phyloP scores from a whole-genome alignment of 176 grass and related monocot species.

The Cenchrus americanus region DNA sequence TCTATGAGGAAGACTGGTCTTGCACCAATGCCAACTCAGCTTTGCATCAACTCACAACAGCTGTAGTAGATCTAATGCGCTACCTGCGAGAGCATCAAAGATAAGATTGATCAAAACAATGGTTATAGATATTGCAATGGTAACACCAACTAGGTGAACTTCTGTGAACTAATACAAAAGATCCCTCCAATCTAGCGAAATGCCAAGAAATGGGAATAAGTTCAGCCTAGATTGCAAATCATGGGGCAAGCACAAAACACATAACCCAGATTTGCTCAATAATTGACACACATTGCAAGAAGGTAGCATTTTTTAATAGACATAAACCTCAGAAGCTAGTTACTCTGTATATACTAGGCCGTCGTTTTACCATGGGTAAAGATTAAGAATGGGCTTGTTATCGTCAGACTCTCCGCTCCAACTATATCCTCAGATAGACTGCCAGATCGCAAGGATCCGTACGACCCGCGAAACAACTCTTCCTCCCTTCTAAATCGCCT shows the following conservation, averaged over 20 bases:
- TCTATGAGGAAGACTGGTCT: conserved; percentile 29
- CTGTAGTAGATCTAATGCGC: not conserved
- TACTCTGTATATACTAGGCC: not conserved
- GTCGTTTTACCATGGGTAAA: not conserved
- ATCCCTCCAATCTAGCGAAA: not conserved
- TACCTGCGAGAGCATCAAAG: conserved; percentile 8
- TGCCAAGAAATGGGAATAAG: not conserved
- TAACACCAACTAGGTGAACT: not conserved
- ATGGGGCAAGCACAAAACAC: not conserved
- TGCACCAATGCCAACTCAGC: conserved; percentile 7
- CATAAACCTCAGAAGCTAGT: not conserved
- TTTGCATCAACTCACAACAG: conserved; percentile 39
- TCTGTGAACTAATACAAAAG: not conserved
- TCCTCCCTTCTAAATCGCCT: not conserved
- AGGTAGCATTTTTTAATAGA: not conserved
- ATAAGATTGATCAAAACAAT: not conserved
- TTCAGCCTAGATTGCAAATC: not conserved
- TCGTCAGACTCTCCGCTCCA: not conserved
- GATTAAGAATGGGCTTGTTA: not conserved
- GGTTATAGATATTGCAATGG: not conserved
- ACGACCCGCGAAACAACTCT: not conserved
- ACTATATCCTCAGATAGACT: not conserved
- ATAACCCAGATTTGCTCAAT: not conserved
- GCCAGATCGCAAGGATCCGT: not conserved
- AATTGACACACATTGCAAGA: not conserved